phyloP scores from a whole-genome alignment of 1,284 basidiomycete genomes.

The Tetrapyrgos nigripes region DNA sequence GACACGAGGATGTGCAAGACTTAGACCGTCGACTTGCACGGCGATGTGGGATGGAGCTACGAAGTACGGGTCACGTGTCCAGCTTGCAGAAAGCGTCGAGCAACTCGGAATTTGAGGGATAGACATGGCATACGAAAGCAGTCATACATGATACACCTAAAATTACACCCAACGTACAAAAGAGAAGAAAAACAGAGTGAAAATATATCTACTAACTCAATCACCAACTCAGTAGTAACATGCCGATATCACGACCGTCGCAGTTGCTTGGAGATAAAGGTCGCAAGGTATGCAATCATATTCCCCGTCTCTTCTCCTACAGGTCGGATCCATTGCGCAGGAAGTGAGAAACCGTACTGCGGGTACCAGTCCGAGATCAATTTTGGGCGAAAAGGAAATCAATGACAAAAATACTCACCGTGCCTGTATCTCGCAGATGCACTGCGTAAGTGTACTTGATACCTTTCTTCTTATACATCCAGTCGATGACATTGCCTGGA shows the following conservation, averaged over 20 bases:
- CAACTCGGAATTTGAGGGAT: too few species aligned
- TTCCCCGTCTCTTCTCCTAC: constrained; percentile 78
- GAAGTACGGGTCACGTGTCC: too few species aligned
- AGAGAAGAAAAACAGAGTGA: too few species aligned
- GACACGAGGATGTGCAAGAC: too few species aligned
- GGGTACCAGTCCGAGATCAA: constrained; percentile 2
- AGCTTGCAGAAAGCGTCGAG: too few species aligned
- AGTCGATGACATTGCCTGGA: constrained; percentile 80
- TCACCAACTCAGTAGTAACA: too few species aligned
- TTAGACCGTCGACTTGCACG: too few species aligned
- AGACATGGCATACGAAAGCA: too few species aligned
- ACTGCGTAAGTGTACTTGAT: constrained; percentile 82
- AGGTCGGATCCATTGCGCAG: constrained; percentile 75
- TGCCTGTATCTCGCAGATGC: constrained; percentile 85
- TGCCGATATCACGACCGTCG: background rate
- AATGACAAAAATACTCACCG: constrained; percentile 52
- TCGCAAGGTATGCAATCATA: constrained; percentile 70
- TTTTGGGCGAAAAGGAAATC: constrained; percentile 9
- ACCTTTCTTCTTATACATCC: constrained; percentile 69
- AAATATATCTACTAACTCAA: too few species aligned
- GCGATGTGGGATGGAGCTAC: too few species aligned
- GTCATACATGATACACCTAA: too few species aligned
- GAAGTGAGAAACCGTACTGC: constrained; percentile 83
- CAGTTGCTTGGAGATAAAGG: constrained; percentile 59
- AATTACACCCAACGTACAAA: too few species aligned